Evolutionary conservation across 129 eudicot genomes (phyloP), one percentile per base, ranked within the genome.

Genomic region (Ambrosia trifida): DNA sequence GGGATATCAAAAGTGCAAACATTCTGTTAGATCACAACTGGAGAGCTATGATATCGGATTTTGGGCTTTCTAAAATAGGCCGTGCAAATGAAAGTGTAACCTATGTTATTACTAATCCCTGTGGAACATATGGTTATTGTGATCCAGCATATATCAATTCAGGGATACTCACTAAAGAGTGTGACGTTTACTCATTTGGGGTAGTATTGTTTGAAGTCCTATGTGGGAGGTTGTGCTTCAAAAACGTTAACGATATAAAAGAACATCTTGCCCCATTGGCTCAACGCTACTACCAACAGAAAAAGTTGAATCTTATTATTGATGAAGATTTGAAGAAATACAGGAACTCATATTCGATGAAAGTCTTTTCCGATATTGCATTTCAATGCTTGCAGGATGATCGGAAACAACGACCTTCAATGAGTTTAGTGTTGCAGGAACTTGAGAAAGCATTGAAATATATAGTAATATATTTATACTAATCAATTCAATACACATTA

Each of bases 51-150:
- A 62, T 35, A 13, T 24, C 47, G 2, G 67, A 62, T 36, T 17
- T 62, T 62, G 67, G 67, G 24, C 47, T 63, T 63, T 63, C 68
- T 0, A 63, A 38, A 63, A n/a, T 63, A 63, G 68, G 68, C 31
- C 68, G 45, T 35, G 68, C 68, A n/a, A 63, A 63, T 63, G 50
- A 63, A 9, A 36, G 7, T 3, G 50, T 5, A 11, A 36, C 47
- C n/a, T 62, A 62, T 62, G 11, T 62, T 8, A 36, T 62, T 35
- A 62, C 67, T 35, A 62, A 62, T 62, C 13, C 24, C 3, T 33
- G 28, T 32, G 67, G 67, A 7, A 62, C 67, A 7, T 9, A 33
- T 5, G 67, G 46, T 62, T 62, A 62, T 9, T 62, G 30, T 62
- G 67, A 62, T 62, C 67, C 67, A 2, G 24, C 24, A 13, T 62